phyloP scores from a whole-genome alignment of 768 basidiomycete genomes.

The Tricholoma matsutake region DNA sequence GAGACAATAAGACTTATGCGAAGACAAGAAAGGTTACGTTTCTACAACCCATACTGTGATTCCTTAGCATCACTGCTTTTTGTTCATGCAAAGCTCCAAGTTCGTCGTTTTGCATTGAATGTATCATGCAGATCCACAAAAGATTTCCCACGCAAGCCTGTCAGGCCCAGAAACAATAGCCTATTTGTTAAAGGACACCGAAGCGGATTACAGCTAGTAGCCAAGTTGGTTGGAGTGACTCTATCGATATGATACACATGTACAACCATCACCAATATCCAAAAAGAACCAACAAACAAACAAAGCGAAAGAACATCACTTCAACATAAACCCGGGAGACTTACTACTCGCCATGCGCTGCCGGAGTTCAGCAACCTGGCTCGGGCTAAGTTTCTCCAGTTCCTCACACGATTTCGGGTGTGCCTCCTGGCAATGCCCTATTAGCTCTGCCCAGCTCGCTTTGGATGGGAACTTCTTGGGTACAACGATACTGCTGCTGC shows the following conservation, averaged over 20 bases:
- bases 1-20: conserved; percentile 2
- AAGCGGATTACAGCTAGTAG: too few relatives aligned
- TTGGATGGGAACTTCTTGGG: conserved; percentile 21
- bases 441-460: conserved; percentile 29
- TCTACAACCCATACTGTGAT: too few relatives aligned
- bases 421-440: conserved; percentile 27
- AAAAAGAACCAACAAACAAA: neutral
- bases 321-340: conserved; percentile 7
- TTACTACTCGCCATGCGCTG: conserved; percentile 20
- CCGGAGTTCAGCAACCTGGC: conserved; percentile 31
- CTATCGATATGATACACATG: too few relatives aligned
- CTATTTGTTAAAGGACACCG: too few relatives aligned
- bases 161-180: too few relatives aligned
- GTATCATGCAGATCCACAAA: too few relatives aligned
- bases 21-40: neutral
- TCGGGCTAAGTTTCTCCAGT: conserved; percentile 27
- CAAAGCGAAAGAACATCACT: neutral
- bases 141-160: too few relatives aligned
- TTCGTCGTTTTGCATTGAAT: too few relatives aligned
- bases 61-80: too few relatives aligned
- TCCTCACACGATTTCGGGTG: conserved; percentile 31
- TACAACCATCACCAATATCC: too few relatives aligned
- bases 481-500: neutral
- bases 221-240: too few relatives aligned
- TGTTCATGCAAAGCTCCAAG: too few relatives aligned